A percentile compares a stretch with the other conserved stretches of the same genome.
Conservation (phyloP, 2,329 filamentous ascomycete genomes). For the Hypoxylon sp. region DNA sequence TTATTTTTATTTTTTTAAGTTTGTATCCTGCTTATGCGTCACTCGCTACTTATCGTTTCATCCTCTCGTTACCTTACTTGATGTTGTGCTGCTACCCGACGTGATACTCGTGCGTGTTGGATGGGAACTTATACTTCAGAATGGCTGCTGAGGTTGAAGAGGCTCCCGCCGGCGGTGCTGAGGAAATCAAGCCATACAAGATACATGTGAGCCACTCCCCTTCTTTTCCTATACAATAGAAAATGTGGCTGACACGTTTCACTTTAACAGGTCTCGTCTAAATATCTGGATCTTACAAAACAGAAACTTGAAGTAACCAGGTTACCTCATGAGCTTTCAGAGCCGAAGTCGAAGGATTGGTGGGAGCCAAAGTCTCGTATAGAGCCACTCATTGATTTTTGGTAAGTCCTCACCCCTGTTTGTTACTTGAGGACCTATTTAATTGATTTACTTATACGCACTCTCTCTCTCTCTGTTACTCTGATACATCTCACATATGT, state of each 20-base stretch:
- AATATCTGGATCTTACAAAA: slow-evolving; percentile 76
- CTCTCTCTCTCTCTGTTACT: neutral
- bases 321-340: slow-evolving; percentile 71
- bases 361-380: slow-evolving; percentile 73
- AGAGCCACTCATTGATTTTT: slow-evolving; percentile 76
- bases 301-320: slow-evolving; percentile 78
- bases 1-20: neutral
- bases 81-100: slow-evolving; percentile 35
- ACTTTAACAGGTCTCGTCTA: slow-evolving; percentile 70
- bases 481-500: slow-evolving; percentile 1
- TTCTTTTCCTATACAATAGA: slow-evolving; percentile 22
- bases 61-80: slow-evolving; percentile 34
- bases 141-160: slow-evolving; percentile 52
- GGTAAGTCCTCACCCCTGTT: slow-evolving; percentile 59
- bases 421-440: neutral
- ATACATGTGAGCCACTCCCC: slow-evolving; percentile 66
- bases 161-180: slow-evolving; percentile 50
- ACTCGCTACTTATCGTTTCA: slow-evolving; percentile 31
- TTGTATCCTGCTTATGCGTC: slow-evolving; percentile 26
- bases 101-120: slow-evolving; percentile 32
- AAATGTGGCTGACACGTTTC: slow-evolving; percentile 51
- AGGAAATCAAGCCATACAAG: slow-evolving; percentile 69
- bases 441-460: slow-evolving; percentile 3
- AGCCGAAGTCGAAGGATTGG: slow-evolving; percentile 66
- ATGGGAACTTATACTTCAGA: slow-evolving; percentile 30